Percentiles rank a stretch among this genome's conserved stretches.
phyloP scores from a whole-genome alignment of 2,329 filamentous ascomycete species.

The Elsinoe australis region DNA sequence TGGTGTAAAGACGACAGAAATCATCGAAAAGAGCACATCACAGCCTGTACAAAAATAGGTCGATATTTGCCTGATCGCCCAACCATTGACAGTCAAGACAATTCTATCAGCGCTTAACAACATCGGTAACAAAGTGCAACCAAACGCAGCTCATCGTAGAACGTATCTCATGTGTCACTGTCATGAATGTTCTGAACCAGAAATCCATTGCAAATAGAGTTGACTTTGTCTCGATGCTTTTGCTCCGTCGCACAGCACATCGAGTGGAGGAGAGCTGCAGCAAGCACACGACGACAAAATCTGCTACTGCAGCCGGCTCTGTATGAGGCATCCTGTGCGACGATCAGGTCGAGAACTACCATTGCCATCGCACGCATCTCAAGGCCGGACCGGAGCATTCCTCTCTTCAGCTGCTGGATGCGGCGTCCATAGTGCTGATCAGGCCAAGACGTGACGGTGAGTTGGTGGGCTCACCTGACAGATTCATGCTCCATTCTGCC shows the following conservation, averaged over 20 bases:
- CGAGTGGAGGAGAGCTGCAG: too few relatives aligned
- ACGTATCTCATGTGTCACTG: too few relatives aligned
- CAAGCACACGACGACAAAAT: too few relatives aligned
- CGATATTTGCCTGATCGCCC: constrained; percentile 13
- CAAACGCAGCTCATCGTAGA: too few relatives aligned
- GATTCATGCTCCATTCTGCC: background rate
- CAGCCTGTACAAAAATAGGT: constrained; percentile 13
- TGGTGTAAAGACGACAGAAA: background rate
- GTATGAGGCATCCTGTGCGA: background rate
- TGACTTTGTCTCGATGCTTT: too few relatives aligned
- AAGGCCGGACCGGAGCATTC: too few relatives aligned
- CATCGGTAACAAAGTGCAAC: too few relatives aligned
- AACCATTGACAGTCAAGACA: constrained; percentile 3
- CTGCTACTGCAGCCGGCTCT: background rate
- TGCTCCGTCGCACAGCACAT: too few relatives aligned
- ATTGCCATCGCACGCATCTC: background rate
- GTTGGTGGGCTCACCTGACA: constrained; percentile 4
- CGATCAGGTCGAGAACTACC: constrained; percentile 6
- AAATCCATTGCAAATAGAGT: too few relatives aligned
- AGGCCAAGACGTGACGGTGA: constrained; percentile 1
- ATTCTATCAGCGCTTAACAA: background rate
- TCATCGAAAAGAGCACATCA: too few relatives aligned
- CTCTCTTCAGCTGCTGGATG: constrained; percentile 1
- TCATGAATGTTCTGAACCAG: too few relatives aligned
- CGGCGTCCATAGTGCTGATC: background rate